These are phyloP conservation scores for Candida maris DNA, from an alignment of 805 yeast genomes.

Conservation along the genomic window DNA sequence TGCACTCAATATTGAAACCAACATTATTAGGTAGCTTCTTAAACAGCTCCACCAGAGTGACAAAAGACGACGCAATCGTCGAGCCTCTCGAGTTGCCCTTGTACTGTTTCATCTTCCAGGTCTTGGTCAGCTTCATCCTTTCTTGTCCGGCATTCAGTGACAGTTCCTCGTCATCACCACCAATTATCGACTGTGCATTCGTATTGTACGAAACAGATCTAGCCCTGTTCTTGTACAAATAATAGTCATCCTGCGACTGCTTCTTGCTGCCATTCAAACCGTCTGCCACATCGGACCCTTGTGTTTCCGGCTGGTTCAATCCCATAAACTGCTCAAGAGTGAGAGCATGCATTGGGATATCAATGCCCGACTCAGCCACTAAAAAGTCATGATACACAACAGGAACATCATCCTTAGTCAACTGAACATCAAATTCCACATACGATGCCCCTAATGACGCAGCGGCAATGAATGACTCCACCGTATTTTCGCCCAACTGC, in stretches of 20 bases:
- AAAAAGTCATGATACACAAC: constrained; percentile 93
- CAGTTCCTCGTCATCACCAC: constrained; percentile 15
- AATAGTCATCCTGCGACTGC: constrained; percentile 30
- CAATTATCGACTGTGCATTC: constrained; percentile 5
- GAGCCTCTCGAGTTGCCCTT: constrained; percentile 92
- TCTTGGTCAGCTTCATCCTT: constrained; percentile 82
- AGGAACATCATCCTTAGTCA: constrained; percentile 87
- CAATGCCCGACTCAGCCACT: constrained; percentile 94
- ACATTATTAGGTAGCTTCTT: constrained; percentile 74
- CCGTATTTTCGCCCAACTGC: constrained; percentile 93
- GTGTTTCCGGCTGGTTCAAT: constrained; percentile 35
- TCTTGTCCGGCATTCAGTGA: constrained; percentile 43
- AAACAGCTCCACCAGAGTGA: constrained; percentile 81
- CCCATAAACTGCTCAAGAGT: constrained; percentile 85
- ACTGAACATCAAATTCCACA: constrained; percentile 94
- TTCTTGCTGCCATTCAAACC: constrained; percentile 9
- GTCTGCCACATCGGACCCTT: constrained; percentile 7
- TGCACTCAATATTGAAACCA: constrained; percentile 92
- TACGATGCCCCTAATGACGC: constrained; percentile 95
- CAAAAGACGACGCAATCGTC: constrained; percentile 87
- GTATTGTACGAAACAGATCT: constrained; percentile 35
- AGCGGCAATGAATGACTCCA: constrained; percentile 93
- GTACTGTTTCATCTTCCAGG: constrained; percentile 80
- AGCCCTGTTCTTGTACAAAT: constrained; percentile 28
- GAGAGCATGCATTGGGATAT: constrained; percentile 90